phyloP scores from a whole-genome alignment of 768 basidiomycete genomes.

The Boletus huronensis region DNA sequence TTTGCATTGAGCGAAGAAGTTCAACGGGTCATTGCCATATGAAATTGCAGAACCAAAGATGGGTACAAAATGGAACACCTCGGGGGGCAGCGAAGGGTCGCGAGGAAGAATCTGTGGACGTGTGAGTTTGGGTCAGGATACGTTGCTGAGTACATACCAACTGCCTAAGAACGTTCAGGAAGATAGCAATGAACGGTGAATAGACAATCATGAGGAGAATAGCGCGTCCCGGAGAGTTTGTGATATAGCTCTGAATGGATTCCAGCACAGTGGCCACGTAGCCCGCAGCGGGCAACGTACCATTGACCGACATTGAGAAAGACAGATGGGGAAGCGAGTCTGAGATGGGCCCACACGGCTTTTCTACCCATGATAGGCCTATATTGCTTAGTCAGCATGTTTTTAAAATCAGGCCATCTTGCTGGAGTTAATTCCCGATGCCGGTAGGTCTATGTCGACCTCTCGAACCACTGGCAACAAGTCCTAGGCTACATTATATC shows the following conservation, averaged over 20 bases:
- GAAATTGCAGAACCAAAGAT: constrained; percentile 82
- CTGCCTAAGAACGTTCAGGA: constrained; percentile 77
- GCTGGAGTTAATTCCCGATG: too few relatives aligned
- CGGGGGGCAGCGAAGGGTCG: constrained; percentile 72
- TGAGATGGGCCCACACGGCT: neutral
- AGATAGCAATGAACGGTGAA: constrained; percentile 61
- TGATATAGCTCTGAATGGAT: constrained; percentile 17
- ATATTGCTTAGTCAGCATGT: constrained; percentile 24
- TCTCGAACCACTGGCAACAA: too few relatives aligned
- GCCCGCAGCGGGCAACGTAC: constrained; percentile 21
- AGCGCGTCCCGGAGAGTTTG: constrained; percentile 25
- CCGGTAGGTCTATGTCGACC: too few relatives aligned
- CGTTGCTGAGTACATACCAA: constrained; percentile 46
- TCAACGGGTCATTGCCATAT: constrained; percentile 92
- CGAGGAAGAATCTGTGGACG: constrained; percentile 57
- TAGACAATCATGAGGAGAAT: constrained; percentile 51
- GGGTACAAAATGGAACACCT: constrained; percentile 92
- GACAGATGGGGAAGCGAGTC: neutral
- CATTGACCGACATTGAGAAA: constrained; percentile 26
- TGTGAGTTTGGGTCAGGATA: neutral
- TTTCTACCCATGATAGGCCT: constrained; percentile 3
- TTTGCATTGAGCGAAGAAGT: constrained; percentile 75
- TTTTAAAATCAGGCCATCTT: constrained; percentile 21
- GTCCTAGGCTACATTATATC: too few relatives aligned
- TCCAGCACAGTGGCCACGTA: constrained; percentile 23